Evolutionary conservation across 2,329 filamentous ascomycete species (phyloP).

Genomic region (Arachnopeziza araneosa): DNA sequence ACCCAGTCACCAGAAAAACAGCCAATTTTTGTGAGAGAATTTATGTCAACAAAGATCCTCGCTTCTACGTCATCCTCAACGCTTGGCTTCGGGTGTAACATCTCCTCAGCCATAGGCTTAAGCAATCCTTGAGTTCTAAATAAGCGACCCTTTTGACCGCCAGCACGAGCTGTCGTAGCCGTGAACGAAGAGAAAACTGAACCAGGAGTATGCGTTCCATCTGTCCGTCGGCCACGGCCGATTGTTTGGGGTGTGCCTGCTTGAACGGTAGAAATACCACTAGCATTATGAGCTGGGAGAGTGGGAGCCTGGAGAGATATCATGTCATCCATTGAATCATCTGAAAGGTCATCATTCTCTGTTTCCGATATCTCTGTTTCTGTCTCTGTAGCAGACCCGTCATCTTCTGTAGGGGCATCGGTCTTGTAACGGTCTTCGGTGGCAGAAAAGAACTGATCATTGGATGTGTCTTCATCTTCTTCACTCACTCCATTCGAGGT

Average conservation of each 20-base stretch:
- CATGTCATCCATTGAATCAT: constrained; percentile 89
- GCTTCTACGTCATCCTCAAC: constrained; percentile 80
- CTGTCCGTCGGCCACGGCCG: constrained; percentile 53
- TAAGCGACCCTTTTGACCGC: constrained; percentile 66
- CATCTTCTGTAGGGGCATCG: constrained; percentile 47
- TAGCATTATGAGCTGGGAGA: constrained; percentile 70
- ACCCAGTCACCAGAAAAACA: constrained; percentile 99
- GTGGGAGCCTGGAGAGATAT: constrained; percentile 81
- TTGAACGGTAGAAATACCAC: constrained; percentile 72
- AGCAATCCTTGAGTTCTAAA: constrained; percentile 81
- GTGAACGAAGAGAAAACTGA: constrained; percentile 89
- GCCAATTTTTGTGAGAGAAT: constrained; percentile 78
- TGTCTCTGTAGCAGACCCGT: constrained; percentile 52
- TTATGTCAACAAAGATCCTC: constrained; percentile 85
- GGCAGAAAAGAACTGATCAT: constrained; percentile 89
- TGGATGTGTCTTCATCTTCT: constrained; percentile 75
- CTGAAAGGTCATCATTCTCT: constrained; percentile 74
- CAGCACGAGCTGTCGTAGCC: constrained; percentile 70
- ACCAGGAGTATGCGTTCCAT: constrained; percentile 74
- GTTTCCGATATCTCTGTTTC: constrained; percentile 57
- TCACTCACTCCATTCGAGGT: constrained; percentile 53
- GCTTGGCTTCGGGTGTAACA: constrained; percentile 77
- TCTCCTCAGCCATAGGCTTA: constrained; percentile 63
- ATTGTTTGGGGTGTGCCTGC: constrained; percentile 75
- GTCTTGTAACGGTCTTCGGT: constrained; percentile 69